Percentiles rank a stretch among this genome's conserved stretches.
These are phyloP conservation scores for Verticillium zaregamsianum DNA, from an alignment of 2,329 filamentous ascomycete species.

Conservation along the genomic window DNA sequence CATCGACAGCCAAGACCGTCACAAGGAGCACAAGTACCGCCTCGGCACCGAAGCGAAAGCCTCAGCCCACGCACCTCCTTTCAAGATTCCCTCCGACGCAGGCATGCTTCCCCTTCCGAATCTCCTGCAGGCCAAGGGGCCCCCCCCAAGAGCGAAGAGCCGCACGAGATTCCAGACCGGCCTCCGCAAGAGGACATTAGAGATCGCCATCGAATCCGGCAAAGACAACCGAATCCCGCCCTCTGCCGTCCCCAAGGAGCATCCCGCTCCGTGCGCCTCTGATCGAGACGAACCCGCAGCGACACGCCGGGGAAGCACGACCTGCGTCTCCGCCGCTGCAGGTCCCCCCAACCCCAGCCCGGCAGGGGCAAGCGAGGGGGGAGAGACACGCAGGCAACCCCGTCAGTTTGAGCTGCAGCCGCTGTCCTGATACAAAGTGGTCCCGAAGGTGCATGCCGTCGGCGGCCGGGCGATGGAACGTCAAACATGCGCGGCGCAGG, in stretches of 20 bases:
- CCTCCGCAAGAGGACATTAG: background rate
- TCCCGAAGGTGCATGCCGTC: background rate
- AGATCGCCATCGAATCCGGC: background rate
- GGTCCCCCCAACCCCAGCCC: background rate
- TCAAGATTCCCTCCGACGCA: background rate
- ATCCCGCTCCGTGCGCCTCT: background rate
- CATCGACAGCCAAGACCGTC: background rate
- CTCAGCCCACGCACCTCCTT: background rate
- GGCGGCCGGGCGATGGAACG: background rate
- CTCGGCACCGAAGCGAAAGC: background rate
- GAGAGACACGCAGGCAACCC: background rate
- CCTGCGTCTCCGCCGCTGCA: background rate
- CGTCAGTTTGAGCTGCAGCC: background rate
- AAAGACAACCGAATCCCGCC: background rate
- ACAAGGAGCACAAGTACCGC: background rate
- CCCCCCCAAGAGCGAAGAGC: background rate
- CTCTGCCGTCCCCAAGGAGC: background rate
- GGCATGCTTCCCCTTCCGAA: too few species aligned
- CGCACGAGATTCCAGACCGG: background rate
- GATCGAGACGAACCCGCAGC: background rate
- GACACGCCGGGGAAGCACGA: slow-evolving; percentile 1
- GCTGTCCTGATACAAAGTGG: background rate
- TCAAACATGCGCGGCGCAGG: background rate
- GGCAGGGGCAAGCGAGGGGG: background rate
- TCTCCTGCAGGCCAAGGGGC: background rate